Evolutionary conservation across 2,329 filamentous ascomycete genomes (phyloP), one percentile per base, ranked within the genome.

Genomic region (Curvularia sp.): DNA sequence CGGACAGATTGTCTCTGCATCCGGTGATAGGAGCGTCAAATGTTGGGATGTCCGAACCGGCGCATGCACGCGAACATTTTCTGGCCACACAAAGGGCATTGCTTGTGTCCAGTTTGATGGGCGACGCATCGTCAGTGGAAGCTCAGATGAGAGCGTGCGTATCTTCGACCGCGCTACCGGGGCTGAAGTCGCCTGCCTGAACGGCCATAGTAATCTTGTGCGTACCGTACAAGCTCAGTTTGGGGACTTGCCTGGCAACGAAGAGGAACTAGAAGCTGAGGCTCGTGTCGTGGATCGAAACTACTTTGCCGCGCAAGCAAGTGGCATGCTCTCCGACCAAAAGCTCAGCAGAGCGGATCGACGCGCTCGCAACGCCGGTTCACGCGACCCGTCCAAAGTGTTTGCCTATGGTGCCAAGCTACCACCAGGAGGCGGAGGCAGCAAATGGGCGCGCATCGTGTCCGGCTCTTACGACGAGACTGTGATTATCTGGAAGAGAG

Each of bases 21-120:
- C 93, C 52, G 95, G 95, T 18, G 95, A 99, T 75, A 89, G 95
- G 36, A 87, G 90, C 62, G 93, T 99, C 78, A 97, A 97, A 76
- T 85, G 97, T 19, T 99, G 95, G 95, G 89, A 96, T 75, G 91
- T 96, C 81, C 89, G 89, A 18, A 90, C 87, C 7, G 91, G 92
- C 56, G 81, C 84, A 42, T 94, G 91, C 74, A 83, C 85, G 43
- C 87, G 90, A 68, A 96, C 91, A 0, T 87, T 96, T 32, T 83
- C 91, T 38, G 95, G 94, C 1, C 95, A 99, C 71, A 87, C 87
- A 63, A 99, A 99, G 75, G 95, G 95, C 30, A 98, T 99, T 68
- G 95, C 95, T 2, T 99, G 95, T 75, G 93, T 99, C 15, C 94
- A 99, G 77, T 98, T 95, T 72, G 95, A 99, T 74, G 93, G 92